phyloP scores from a whole-genome alignment of 1,284 basidiomycete genomes.

The Tilletiopsis washingtonensis region DNA sequence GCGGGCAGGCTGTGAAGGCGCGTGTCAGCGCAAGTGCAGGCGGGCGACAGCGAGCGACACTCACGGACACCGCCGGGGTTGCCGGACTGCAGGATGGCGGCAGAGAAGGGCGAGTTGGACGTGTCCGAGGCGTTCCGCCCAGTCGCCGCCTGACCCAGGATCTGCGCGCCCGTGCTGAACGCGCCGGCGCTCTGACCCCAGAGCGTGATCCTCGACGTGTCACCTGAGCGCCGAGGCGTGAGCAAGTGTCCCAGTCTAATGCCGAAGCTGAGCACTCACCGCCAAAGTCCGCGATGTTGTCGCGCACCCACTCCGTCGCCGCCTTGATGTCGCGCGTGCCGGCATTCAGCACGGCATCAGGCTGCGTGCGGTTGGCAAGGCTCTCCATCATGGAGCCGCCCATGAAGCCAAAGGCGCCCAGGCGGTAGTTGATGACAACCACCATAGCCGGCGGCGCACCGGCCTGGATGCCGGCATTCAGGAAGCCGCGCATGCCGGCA shows the following conservation, averaged over 20 bases:
- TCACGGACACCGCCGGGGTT: slow-evolving; percentile 4
- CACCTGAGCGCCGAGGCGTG: no score
- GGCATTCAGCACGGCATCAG: slow-evolving; percentile 4
- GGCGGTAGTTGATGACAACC: slow-evolving; percentile 56
- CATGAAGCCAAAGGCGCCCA: slow-evolving; percentile 28
- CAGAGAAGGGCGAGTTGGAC: slow-evolving; percentile 5
- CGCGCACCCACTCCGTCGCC: slow-evolving; percentile 2
- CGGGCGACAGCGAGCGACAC: background rate
- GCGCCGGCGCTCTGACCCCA: slow-evolving; percentile 13
- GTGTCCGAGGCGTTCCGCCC: no score
- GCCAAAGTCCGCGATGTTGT: slow-evolving; percentile 8
- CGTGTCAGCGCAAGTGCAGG: no score
- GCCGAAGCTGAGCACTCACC: slow-evolving; percentile 6
- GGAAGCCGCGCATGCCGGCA: background rate
- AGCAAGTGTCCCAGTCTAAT: no score
- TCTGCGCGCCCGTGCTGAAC: slow-evolving; percentile 6
- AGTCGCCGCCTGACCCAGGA: background rate
- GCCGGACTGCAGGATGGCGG: slow-evolving; percentile 9
- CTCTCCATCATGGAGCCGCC: background rate
- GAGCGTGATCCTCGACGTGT: no score
- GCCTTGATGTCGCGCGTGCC: slow-evolving; percentile 6
- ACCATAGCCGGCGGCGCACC: slow-evolving; percentile 1
- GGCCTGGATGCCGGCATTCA: background rate
- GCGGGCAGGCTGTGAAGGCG: background rate
- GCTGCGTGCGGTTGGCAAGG: background rate